Conservation (phyloP, 2,329 filamentous ascomycete genomes). For the Pseudocercospora pini-densiflorae region DNA sequence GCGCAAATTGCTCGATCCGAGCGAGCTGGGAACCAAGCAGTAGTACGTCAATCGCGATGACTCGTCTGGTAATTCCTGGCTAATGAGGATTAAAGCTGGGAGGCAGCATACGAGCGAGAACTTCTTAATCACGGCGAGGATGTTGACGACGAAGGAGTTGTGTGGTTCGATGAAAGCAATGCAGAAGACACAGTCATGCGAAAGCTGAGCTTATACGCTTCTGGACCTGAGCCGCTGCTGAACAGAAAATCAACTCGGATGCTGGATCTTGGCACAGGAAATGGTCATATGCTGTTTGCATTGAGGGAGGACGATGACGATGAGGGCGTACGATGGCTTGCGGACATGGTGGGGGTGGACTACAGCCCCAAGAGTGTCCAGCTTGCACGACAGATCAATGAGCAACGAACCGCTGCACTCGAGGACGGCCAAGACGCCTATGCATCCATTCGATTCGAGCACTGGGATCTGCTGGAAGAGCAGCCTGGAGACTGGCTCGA, state of each 20-base stretch:
- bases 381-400: slow-evolving; percentile 68
- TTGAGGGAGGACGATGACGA: slow-evolving; percentile 64
- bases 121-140: slow-evolving; percentile 72
- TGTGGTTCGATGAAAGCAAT: slow-evolving; percentile 95
- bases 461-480: slow-evolving; percentile 56
- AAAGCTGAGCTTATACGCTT: slow-evolving; percentile 61
- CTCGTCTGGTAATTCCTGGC: neutral
- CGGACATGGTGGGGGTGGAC: slow-evolving; percentile 82
- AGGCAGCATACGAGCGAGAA: slow-evolving; percentile 73
- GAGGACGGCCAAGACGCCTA: slow-evolving; percentile 24
- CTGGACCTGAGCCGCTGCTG: slow-evolving; percentile 48
- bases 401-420: slow-evolving; percentile 19
- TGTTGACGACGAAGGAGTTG: slow-evolving; percentile 79
- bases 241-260: slow-evolving; percentile 60
- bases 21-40: slow-evolving; percentile 82
- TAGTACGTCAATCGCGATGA: slow-evolving; percentile 65
- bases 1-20: slow-evolving; percentile 66
- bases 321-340: slow-evolving; percentile 58
- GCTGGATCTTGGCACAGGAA: slow-evolving; percentile 90
- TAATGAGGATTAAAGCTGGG: slow-evolving; percentile 43
- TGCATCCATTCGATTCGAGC: slow-evolving; percentile 53
- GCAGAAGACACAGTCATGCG: slow-evolving; percentile 80
- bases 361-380: slow-evolving; percentile 77
- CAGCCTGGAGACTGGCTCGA: slow-evolving; percentile 58
- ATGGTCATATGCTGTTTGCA: slow-evolving; percentile 88